Evolutionary conservation across 2,329 filamentous ascomycete species (phyloP).

Genomic region (Ascochyta lentis): DNA sequence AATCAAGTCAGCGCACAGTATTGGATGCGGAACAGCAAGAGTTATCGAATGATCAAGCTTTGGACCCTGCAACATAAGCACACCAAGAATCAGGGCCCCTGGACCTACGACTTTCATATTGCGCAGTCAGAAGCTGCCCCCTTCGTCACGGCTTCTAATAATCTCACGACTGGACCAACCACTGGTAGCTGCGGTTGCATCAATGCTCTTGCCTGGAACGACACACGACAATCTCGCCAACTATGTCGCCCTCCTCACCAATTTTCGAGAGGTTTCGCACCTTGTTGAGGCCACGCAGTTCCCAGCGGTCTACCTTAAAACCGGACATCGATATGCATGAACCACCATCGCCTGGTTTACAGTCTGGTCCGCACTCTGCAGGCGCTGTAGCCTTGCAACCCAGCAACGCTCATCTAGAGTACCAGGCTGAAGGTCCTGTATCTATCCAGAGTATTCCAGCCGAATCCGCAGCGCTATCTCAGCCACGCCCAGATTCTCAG

Average conservation of each 20-base stretch:
- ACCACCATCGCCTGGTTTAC: not conserved
- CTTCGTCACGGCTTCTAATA: not conserved
- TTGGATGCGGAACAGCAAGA: slow-evolving; percentile 1
- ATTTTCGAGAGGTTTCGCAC: slow-evolving; percentile 9
- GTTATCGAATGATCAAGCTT: not conserved
- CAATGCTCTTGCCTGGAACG: not conserved
- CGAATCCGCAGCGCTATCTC: not conserved
- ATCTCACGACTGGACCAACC: not conserved
- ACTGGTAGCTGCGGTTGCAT: not conserved
- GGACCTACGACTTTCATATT: not conserved
- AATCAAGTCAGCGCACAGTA: slow-evolving; percentile 5
- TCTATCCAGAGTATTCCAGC: not conserved
- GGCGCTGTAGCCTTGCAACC: not conserved
- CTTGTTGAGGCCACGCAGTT: slow-evolving; percentile 7
- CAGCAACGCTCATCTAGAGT: not conserved
- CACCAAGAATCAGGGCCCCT: not conserved
- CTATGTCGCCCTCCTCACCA: slow-evolving; percentile 9
- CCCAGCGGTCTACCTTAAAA: not conserved
- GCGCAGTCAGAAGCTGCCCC: not conserved
- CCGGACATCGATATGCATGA: slow-evolving; percentile 1
- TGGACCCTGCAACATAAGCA: not conserved
- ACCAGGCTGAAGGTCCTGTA: not conserved
- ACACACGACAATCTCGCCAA: not conserved
- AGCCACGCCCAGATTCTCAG: not conserved
- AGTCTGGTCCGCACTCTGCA: not conserved